Conservation (phyloP, 2,329 filamentous ascomycete genomes). For the Gaeumannomyces tritici region DNA sequence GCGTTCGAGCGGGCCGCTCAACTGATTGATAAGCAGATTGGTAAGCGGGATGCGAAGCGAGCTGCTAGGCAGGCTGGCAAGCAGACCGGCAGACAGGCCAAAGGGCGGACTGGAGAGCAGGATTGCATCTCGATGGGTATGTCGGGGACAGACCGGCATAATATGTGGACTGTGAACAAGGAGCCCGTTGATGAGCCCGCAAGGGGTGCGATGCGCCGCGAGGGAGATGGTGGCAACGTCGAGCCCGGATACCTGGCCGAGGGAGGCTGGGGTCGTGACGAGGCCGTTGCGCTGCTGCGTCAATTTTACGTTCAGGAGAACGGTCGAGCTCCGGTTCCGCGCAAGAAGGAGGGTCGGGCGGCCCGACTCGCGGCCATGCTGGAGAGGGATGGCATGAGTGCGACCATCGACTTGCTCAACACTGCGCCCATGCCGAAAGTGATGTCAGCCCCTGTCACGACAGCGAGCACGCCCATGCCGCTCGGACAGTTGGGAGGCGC, state of each 20-base stretch:
- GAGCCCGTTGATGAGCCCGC: neutral
- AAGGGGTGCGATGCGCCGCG: constrained; percentile 8
- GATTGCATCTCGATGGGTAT: too few relatives aligned
- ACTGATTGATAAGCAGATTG: too few relatives aligned
- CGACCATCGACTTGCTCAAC: neutral
- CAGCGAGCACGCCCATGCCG: neutral
- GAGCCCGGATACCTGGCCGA: constrained; percentile 74
- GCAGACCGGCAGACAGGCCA: too few relatives aligned
- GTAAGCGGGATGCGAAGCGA: neutral
- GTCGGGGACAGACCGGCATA: too few relatives aligned
- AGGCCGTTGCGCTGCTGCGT: constrained; percentile 84
- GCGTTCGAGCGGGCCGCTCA: too few relatives aligned
- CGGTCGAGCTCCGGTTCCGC: constrained; percentile 55
- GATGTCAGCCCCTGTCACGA: neutral
- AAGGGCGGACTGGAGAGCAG: too few relatives aligned
- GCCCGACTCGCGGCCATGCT: constrained; percentile 42
- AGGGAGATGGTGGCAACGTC: constrained; percentile 55
- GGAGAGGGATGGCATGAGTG: constrained; percentile 27
- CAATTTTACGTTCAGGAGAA: constrained; percentile 99
- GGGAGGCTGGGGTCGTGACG: constrained; percentile 80
- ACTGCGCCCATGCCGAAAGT: neutral
- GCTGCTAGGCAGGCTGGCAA: neutral
- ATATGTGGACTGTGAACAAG: neutral
- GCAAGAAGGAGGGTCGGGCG: constrained; percentile 47
- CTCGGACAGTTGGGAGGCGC: neutral